Evolutionary conservation across 163 green algal species (phyloP).

Genomic region (Coccomyxa subellipsoidea): DNA sequence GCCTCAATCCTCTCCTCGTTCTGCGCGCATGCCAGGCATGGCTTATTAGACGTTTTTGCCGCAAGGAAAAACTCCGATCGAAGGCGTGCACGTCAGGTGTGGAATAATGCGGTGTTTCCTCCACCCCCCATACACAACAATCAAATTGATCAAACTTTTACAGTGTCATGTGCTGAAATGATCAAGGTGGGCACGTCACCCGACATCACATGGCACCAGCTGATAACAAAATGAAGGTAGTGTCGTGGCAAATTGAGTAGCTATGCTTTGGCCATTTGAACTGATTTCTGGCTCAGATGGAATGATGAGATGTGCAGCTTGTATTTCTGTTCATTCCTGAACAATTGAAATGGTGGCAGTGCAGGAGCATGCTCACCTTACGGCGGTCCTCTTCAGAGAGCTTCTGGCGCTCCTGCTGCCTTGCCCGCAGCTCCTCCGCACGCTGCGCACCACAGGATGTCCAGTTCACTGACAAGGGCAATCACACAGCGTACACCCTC

Average conservation of each 20-base stretch:
- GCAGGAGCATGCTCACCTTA: background rate
- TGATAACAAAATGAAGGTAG: background rate
- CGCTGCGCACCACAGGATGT: background rate
- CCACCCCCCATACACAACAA: background rate
- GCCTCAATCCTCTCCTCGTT: background rate
- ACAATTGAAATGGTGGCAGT: background rate
- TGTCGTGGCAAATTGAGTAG: background rate
- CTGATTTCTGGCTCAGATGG: background rate
- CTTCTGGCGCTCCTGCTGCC: conserved; percentile 5
- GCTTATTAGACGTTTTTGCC: background rate
- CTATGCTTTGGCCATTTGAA: background rate
- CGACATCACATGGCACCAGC: no score
- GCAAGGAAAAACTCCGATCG: background rate
- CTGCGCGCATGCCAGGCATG: background rate
- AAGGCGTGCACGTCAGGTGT: no score
- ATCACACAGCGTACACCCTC: background rate
- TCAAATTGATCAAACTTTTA: background rate
- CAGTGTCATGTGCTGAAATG: background rate
- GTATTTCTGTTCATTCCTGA: background rate
- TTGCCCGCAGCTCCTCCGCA: background rate
- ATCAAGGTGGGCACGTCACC: no score
- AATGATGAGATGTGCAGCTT: background rate
- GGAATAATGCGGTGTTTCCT: no score
- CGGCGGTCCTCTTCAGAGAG: background rate
- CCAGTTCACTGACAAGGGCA: background rate